These are phyloP conservation scores for Oryza meridionalis DNA, from an alignment of 176 grass and related monocot genomes.

Conservation along the genomic window DNA sequence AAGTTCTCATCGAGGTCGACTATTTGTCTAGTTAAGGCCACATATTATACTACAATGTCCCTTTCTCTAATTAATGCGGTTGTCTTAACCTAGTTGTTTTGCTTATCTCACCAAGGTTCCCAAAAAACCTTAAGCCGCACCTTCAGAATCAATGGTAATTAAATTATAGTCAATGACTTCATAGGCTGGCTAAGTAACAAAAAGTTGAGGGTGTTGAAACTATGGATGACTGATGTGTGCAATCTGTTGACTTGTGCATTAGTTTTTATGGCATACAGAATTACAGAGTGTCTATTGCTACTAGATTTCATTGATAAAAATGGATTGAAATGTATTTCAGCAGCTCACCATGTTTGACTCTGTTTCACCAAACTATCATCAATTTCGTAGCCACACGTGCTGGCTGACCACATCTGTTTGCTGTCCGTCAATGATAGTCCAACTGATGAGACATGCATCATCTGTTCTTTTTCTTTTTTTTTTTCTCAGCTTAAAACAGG, in stretches of 20 bases:
- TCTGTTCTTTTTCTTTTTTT: too few species aligned
- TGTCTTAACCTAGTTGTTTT: constrained; percentile 44
- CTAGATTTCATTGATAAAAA: background rate
- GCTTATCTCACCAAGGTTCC: constrained; percentile 5
- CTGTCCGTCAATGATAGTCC: background rate
- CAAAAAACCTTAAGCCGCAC: background rate
- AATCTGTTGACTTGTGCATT: background rate
- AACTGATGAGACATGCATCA: background rate
- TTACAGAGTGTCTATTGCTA: background rate
- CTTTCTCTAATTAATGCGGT: constrained; percentile 28
- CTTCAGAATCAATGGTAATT: background rate
- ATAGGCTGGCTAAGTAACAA: background rate
- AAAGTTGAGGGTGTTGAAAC: background rate
- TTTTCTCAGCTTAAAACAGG: background rate
- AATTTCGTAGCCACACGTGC: background rate
- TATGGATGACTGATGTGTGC: background rate
- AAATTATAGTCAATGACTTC: background rate
- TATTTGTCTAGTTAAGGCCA: constrained; percentile 3
- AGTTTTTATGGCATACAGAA: background rate
- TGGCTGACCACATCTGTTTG: background rate
- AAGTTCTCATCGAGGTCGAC: constrained; percentile 18
- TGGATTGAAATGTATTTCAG: background rate
- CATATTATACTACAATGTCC: constrained; percentile 9
- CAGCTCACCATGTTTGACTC: constrained; percentile 7
- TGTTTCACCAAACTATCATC: background rate